Percentiles rank a stretch among this genome's conserved stretches.
Evolutionary conservation across 1,139 yeast species (phyloP).

Genomic region (Diutina pseudorugosa): DNA sequence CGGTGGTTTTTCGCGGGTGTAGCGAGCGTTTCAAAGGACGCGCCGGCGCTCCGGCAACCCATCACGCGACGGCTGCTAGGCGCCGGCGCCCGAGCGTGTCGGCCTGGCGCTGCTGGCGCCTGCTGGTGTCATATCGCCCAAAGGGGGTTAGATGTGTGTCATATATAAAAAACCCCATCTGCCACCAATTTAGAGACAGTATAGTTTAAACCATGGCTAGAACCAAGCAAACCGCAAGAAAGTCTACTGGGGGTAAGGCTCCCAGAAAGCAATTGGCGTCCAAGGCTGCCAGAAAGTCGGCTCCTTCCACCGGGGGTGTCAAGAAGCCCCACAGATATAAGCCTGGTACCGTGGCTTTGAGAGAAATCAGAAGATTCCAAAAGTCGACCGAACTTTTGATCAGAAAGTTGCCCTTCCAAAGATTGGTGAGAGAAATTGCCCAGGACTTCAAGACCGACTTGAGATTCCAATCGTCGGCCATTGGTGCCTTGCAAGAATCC

Average conservation of each 20-base stretch:
- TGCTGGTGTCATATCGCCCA: no score
- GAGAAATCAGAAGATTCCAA: constrained; percentile 44
- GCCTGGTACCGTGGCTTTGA: constrained; percentile 45
- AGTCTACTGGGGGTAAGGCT: constrained; percentile 43
- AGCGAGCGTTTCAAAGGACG: background rate
- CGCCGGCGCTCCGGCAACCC: no score
- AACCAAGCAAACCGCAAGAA: constrained; percentile 44
- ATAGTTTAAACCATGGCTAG: constrained; percentile 27
- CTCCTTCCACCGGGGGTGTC: constrained; percentile 41
- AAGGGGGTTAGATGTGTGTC: no score
- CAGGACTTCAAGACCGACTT: constrained; percentile 40
- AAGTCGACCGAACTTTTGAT: constrained; percentile 39
- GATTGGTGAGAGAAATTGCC: constrained; percentile 38
- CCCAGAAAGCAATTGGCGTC: constrained; percentile 45
- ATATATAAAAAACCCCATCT: no score
- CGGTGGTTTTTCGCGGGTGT: background rate
- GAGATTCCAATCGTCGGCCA: constrained; percentile 40
- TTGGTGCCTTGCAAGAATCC: constrained; percentile 43
- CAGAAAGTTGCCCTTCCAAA: constrained; percentile 39
- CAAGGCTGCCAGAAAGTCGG: constrained; percentile 42
- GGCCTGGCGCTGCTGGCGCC: no score
- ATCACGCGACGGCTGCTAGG: background rate
- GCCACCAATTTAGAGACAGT: background rate
- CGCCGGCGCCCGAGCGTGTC: background rate
- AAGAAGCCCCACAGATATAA: constrained; percentile 44